phyloP scores from a whole-genome alignment of 176 grass and related monocot genomes.

The Ensete glaucum region DNA sequence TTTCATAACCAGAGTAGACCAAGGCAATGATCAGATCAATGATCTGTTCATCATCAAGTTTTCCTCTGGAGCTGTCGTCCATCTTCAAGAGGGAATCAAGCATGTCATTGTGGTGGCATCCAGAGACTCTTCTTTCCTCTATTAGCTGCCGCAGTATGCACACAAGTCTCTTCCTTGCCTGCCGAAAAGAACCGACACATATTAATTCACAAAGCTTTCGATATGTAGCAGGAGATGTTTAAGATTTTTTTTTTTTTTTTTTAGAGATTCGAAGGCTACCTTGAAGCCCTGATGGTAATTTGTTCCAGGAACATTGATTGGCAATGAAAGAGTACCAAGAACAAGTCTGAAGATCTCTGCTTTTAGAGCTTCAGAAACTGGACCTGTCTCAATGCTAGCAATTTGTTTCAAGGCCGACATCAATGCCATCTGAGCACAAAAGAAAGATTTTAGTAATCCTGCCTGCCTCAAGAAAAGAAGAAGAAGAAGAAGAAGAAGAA shows the following conservation, averaged over 20 bases:
- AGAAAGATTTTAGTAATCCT: no score
- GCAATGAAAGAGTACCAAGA: constrained; percentile 83
- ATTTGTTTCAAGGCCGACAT: constrained; percentile 80
- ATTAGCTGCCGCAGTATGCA: constrained; percentile 62
- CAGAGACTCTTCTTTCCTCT: constrained; percentile 31
- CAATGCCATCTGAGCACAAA: constrained; percentile 55
- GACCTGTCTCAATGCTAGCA: constrained; percentile 71
- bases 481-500: no score
- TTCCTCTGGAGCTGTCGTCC: constrained; percentile 34
- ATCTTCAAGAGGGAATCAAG: constrained; percentile 55
- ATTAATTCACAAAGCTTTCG: not conserved
- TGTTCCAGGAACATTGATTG: constrained; percentile 79
- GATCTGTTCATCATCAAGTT: constrained; percentile 74
- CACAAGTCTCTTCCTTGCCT: constrained; percentile 92
- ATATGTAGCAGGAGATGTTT: not conserved
- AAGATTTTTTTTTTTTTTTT: not conserved
- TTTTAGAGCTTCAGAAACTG: constrained; percentile 65
- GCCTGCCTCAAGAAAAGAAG: no score
- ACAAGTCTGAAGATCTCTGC: constrained; percentile 70
- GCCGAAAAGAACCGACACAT: not conserved
- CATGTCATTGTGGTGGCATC: constrained; percentile 45
- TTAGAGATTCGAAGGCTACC: constrained; percentile 9
- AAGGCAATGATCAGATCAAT: constrained; percentile 86
- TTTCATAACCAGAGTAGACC: constrained; percentile 94
- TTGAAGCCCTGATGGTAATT: constrained; percentile 69